phyloP scores from a whole-genome alignment of 352 stramenopile species.

The Blastocystis hominis region DNA sequence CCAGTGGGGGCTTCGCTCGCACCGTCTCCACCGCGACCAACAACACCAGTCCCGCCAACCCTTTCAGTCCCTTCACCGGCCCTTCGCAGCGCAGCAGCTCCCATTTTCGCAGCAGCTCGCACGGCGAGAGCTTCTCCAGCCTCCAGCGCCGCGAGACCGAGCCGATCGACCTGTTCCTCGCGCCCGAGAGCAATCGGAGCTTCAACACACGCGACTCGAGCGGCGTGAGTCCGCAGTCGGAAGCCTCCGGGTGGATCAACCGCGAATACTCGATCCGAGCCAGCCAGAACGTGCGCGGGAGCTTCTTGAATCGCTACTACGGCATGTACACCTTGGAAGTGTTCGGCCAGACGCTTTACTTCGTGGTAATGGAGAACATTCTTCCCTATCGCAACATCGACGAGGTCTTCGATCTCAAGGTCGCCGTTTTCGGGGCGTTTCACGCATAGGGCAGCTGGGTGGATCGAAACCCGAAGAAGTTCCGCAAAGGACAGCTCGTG shows the following conservation, averaged over 20 bases:
- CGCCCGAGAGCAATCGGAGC: not conserved
- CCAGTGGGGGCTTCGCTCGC: too few species aligned
- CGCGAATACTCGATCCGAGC: not conserved
- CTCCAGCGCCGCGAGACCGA: not conserved
- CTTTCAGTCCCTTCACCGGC: too few species aligned
- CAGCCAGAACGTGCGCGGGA: not conserved
- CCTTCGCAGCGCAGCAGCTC: too few species aligned
- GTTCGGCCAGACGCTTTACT: slow-evolving; percentile 28
- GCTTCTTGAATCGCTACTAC: slow-evolving; percentile 39
- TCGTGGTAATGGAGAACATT: slow-evolving; percentile 53
- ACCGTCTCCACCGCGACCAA: too few species aligned
- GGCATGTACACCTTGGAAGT: slow-evolving; percentile 33
- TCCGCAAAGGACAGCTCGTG: slow-evolving; percentile 18
- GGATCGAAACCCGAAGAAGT: slow-evolving; percentile 10
- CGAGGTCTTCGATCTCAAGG: slow-evolving; percentile 42
- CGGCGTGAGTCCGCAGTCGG: not conserved
- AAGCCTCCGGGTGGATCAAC: not conserved
- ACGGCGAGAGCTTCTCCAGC: not conserved
- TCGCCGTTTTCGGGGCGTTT: not conserved
- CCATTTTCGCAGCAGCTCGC: too few species aligned
- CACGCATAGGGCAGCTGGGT: slow-evolving; percentile 7
- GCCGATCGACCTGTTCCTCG: not conserved
- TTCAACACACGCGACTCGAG: not conserved
- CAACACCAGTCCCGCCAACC: too few species aligned
- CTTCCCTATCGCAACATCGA: not conserved